These are phyloP conservation scores for Xylariaceae sp. DNA, from an alignment of 2,329 filamentous ascomycete genomes.

Conservation along the genomic window DNA sequence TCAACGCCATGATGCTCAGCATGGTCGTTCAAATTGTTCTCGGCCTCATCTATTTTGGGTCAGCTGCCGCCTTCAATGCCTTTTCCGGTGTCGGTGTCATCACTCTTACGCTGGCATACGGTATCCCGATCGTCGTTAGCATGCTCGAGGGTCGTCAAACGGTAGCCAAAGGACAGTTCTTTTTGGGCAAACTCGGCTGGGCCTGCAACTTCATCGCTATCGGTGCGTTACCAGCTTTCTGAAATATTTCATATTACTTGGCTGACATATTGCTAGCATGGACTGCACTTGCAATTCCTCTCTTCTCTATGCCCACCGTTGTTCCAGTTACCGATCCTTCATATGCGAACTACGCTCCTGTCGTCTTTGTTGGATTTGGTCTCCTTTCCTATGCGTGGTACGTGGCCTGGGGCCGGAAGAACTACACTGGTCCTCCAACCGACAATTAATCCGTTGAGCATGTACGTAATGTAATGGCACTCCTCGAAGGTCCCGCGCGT, in stretches of 20 bases:
- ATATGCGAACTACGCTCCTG: slow-evolving; percentile 71
- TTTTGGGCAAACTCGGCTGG: slow-evolving; percentile 59
- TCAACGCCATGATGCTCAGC: slow-evolving; percentile 71
- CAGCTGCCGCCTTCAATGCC: slow-evolving; percentile 67
- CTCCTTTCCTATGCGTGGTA: slow-evolving; percentile 65
- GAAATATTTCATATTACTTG: slow-evolving; percentile 3
- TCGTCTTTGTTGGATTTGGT: slow-evolving; percentile 68
- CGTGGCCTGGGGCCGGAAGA: slow-evolving; percentile 64
- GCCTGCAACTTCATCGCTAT: slow-evolving; percentile 64
- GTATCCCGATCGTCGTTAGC: slow-evolving; percentile 63
- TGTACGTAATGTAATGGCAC: too few relatives aligned
- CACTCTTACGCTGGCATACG: slow-evolving; percentile 66
- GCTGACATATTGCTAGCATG: slow-evolving; percentile 48
- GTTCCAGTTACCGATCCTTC: slow-evolving; percentile 55
- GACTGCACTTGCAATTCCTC: slow-evolving; percentile 65
- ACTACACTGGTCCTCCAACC: slow-evolving; percentile 63
- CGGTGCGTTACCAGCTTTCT: slow-evolving; percentile 42
- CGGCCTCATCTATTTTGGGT: slow-evolving; percentile 68
- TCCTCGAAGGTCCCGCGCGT: too few relatives aligned
- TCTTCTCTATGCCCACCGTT: slow-evolving; percentile 70
- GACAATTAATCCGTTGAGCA: too few relatives aligned
- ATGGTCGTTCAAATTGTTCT: slow-evolving; percentile 64
- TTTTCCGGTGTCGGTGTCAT: slow-evolving; percentile 71
- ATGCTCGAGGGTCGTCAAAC: slow-evolving; percentile 59
- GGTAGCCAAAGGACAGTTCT: slow-evolving; percentile 55